Percentiles rank a stretch among this genome's conserved stretches.
Conservation (phyloP, 345 rosid genomes). For the Clausena lansium region DNA sequence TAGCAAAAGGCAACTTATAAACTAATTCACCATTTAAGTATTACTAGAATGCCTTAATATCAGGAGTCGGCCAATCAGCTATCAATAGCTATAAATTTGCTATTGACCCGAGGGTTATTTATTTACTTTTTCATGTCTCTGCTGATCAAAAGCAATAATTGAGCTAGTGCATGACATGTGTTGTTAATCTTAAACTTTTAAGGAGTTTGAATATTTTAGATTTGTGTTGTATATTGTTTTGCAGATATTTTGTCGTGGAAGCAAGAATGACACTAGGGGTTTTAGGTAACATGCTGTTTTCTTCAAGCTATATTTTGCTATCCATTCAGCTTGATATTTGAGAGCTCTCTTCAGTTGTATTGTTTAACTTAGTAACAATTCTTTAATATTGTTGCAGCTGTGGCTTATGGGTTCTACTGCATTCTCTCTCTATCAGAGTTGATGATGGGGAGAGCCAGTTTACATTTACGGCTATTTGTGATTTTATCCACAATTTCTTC, state of each 20-base stretch:
- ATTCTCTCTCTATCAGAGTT: constrained; percentile 87
- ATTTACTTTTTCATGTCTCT: neutral
- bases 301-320: neutral
- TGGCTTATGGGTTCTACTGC: constrained; percentile 92
- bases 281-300: constrained; percentile 58
- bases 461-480: constrained; percentile 73
- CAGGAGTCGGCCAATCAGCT: neutral
- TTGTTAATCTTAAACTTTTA: neutral
- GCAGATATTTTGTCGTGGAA: constrained; percentile 97
- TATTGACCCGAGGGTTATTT: neutral
- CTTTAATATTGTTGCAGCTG: constrained; percentile 56
- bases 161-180: constrained; percentile 3
- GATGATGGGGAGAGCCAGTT: constrained; percentile 88
- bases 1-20: neutral
- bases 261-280: constrained; percentile 90
- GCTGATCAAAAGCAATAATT: neutral
- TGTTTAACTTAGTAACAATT: neutral
- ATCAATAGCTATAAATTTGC: neutral
- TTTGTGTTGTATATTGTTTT: constrained; percentile 25
- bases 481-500: constrained; percentile 86
- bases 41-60: neutral
- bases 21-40: neutral
- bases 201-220: neutral
- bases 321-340: neutral
- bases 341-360: neutral